Evolutionary conservation across 2,329 filamentous ascomycete species (phyloP).

Genomic region (Parascedosporium putredinis): DNA sequence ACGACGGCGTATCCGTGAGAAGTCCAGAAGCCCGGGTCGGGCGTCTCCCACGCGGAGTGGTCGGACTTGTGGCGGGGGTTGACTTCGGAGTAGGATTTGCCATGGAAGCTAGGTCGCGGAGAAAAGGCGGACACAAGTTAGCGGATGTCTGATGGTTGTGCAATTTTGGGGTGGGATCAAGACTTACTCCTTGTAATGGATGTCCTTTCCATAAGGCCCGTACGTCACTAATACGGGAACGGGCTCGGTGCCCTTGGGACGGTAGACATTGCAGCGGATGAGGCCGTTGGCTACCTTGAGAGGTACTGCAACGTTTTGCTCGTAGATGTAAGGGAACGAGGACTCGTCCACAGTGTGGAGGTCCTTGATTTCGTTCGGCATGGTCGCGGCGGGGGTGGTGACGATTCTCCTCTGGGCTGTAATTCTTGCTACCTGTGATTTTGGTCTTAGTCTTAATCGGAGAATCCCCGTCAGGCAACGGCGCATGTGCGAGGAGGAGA

Average conservation of each 20-base stretch:
- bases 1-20: conserved; percentile 42
- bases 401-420: no score
- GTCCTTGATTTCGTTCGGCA: conserved; percentile 21
- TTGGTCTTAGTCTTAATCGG: no score
- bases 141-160: no score
- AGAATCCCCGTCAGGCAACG: background rate
- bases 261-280: conserved; percentile 28
- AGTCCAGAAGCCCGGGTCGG: conserved; percentile 47
- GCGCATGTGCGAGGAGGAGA: no score
- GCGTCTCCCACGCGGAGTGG: conserved; percentile 50
- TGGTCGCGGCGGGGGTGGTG: no score
- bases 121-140: no score
- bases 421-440: no score
- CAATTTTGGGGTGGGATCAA: background rate
- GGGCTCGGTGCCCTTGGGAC: conserved; percentile 17
- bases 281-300: conserved; percentile 20
- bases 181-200: conserved; percentile 44
- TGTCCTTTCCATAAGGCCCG: conserved; percentile 65
- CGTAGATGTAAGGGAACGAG: conserved; percentile 29
- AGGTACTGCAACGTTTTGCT: conserved; percentile 24
- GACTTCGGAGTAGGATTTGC: conserved; percentile 34
- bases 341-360: conserved; percentile 19
- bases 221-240: conserved; percentile 59
- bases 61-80: conserved; percentile 41
- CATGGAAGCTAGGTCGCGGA: conserved; percentile 22